Conservation (phyloP, 805 yeast genomes). For the Spathaspora gorwiae region DNA sequence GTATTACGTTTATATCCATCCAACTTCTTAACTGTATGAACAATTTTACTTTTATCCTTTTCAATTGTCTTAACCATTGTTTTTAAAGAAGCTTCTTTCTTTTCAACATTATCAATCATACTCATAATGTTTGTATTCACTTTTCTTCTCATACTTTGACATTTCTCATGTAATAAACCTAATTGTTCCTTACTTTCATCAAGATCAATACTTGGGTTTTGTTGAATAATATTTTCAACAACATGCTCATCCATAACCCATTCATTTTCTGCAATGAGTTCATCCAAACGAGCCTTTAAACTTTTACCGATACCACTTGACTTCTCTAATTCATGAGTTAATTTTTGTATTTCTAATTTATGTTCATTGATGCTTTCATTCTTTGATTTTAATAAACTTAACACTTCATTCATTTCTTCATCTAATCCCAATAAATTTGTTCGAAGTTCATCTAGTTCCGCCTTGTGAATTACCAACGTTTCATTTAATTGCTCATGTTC, state of each 20-base stretch:
- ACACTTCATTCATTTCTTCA: conserved; percentile 69
- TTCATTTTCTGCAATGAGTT: conserved; percentile 50
- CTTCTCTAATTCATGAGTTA: conserved; percentile 53
- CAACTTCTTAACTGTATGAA: conserved; percentile 76
- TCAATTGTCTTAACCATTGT: conserved; percentile 83
- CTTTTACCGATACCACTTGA: conserved; percentile 32
- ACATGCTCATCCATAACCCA: conserved; percentile 72
- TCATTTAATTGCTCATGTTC: conserved; percentile 15
- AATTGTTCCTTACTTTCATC: conserved; percentile 53
- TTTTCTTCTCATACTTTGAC: conserved; percentile 68
- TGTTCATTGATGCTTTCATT: conserved; percentile 42
- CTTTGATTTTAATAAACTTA: conserved; percentile 39
- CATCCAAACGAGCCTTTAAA: conserved; percentile 37
- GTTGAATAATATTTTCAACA: conserved; percentile 52
- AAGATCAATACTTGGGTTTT: conserved; percentile 59
- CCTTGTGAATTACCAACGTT: conserved; percentile 15
- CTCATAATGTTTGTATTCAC: conserved; percentile 85
- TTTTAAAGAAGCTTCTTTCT: conserved; percentile 71
- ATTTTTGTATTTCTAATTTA: conserved; percentile 49
- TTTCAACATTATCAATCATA: conserved; percentile 87
- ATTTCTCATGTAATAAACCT: conserved; percentile 51
- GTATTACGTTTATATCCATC: conserved; percentile 85
- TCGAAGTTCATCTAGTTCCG: conserved; percentile 49
- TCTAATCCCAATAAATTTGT: conserved; percentile 61
- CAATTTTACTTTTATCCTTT: conserved; percentile 83